Evolutionary conservation across 768 basidiomycete species (phyloP), one percentile per base, ranked within the genome.

Genomic region (Russula compacta): DNA sequence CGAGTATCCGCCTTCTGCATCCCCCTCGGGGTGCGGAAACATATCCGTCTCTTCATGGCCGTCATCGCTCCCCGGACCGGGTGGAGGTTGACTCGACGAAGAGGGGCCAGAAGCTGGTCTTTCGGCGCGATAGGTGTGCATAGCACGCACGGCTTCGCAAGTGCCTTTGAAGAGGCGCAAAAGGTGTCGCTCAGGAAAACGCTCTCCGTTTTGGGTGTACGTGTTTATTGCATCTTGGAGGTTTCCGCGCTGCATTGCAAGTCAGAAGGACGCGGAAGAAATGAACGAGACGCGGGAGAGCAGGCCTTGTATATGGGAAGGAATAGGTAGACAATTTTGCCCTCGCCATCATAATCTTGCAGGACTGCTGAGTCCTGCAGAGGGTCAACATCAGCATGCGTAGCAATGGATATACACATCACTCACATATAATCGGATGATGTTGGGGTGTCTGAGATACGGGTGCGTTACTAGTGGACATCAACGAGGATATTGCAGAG

Each of bases 271-370:
- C 42, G 60, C 44, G 50, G 38, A 15, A 40, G 5, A 40, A 35
- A 4, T 3, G 46, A 39, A 7, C 24, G 15, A 6, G 19, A 38
- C 12, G 33, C 32, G 43, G 35, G 51, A 24, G 47, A n/a, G 68
- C 75, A 40, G 48, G 87, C 91, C 79, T 91, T 87, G 77, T 94
- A 98, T 38, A 92, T 78, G 0, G 97, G 97, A 6, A 98, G 77
- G 78, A 99, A 98, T 56, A 98, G 84, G 72, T 97, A 98, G 35
- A 97, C 92, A 59, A 98, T 89, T 73, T 95, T 89, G 11, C 92
- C 93, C 51, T 94, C 93, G 14, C 92, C 94, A 61, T 89, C 86
- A 38, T 89, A 87, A 69, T 98, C 94, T 73, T 97, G 93, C 1
- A 95, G 87, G 4, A 95, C 92, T 1, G 94, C 92, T 14, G 94